A percentile compares a stretch with the other conserved stretches of the same genome.
Conservation (phyloP, 2,329 filamentous ascomycete species). For the Alternaria sp. region DNA sequence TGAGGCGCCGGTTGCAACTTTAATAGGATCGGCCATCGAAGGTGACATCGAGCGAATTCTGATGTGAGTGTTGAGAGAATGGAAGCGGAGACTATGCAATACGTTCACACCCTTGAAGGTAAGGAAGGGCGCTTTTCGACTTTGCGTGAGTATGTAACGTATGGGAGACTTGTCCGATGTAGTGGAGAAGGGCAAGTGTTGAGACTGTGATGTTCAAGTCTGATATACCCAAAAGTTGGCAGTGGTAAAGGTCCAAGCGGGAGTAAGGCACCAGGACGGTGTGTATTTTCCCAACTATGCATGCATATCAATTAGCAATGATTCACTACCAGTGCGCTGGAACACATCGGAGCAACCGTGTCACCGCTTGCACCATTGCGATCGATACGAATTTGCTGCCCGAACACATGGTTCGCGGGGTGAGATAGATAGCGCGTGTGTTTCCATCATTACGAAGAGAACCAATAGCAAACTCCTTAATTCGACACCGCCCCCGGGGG, state of each 20-base stretch:
- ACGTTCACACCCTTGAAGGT: background rate
- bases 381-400: background rate
- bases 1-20: background rate
- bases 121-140: background rate
- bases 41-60: background rate
- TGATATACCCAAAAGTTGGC: background rate
- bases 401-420: conserved; percentile 7
- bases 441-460: background rate
- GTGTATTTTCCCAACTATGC: background rate
- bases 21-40: conserved; percentile 15
- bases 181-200: background rate
- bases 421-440: background rate
- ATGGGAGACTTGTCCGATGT: background rate
- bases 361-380: conserved; percentile 2
- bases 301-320: conserved; percentile 6
- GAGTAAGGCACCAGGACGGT: background rate
- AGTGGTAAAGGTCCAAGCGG: background rate
- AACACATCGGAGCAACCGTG: background rate
- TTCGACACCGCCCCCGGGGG: conserved; percentile 22
- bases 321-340: conserved; percentile 4
- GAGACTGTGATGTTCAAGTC: background rate
- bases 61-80: background rate
- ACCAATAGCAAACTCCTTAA: conserved; percentile 14
- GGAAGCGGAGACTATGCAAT: background rate
- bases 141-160: background rate